Conservation (phyloP, 2,329 filamentous ascomycete species). For the Periconia digitata region DNA sequence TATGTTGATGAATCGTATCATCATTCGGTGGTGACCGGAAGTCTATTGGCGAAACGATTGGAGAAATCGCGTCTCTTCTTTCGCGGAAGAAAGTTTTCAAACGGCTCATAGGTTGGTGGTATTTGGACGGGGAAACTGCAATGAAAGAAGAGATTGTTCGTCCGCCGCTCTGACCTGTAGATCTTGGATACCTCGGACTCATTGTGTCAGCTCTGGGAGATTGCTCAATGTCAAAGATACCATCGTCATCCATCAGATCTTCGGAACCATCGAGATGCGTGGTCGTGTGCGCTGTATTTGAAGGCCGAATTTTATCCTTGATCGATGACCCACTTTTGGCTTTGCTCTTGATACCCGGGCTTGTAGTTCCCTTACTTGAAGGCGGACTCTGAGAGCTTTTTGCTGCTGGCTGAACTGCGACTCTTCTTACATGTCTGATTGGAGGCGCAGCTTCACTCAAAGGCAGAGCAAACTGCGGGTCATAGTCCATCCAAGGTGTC, state of each 20-base stretch:
- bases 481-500: constrained; percentile 26
- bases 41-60: background rate
- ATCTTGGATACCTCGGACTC: background rate
- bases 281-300: constrained; percentile 5
- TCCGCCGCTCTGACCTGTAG: background rate
- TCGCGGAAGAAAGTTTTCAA: too few relatives aligned
- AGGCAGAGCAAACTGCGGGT: constrained; percentile 6
- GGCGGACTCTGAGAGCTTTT: background rate
- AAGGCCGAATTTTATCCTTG: background rate
- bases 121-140: background rate
- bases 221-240: background rate
- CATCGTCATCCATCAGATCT: background rate
- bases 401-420: background rate
- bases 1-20: background rate
- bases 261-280: constrained; percentile 24
- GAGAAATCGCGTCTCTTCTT: background rate
- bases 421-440: background rate
- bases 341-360: background rate
- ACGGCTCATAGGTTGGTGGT: background rate
- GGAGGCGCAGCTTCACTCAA: background rate
- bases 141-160: background rate
- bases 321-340: constrained; percentile 2
- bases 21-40: background rate
- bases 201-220: background rate
- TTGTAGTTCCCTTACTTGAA: background rate